phyloP scores from a whole-genome alignment of 345 rosid species.

The Lumnitzera racemosa region DNA sequence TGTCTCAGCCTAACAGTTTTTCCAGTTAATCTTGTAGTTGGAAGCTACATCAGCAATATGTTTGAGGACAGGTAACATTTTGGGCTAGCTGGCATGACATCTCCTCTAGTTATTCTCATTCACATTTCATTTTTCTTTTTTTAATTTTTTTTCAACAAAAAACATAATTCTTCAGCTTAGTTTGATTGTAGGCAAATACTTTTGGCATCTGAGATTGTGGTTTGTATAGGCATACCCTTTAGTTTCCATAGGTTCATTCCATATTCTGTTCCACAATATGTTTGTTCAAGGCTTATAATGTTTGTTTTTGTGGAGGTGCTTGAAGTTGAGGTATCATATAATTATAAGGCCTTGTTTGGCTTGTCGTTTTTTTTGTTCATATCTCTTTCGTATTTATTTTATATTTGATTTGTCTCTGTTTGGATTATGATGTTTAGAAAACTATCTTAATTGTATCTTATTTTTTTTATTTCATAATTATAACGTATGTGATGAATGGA shows the following conservation, averaged over 20 bases:
- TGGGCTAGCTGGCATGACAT: not conserved
- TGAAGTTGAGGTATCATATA: conserved; percentile 49
- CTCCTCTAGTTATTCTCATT: not conserved
- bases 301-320: conserved; percentile 96
- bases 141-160: not conserved
- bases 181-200: conserved; percentile 75
- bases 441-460: too few relatives aligned
- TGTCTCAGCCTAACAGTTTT: conserved; percentile 91
- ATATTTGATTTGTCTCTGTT: too few relatives aligned
- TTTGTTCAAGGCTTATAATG: conserved; percentile 83
- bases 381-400: too few relatives aligned
- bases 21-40: conserved; percentile 80
- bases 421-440: too few relatives aligned
- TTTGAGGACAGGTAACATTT: conserved; percentile 83
- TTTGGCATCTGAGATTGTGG: conserved; percentile 83
- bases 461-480: too few relatives aligned
- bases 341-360: too few relatives aligned
- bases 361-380: too few relatives aligned
- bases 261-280: conserved; percentile 80
- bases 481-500: too few relatives aligned
- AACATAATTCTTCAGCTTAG: not conserved
- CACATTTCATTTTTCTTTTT: too few relatives aligned
- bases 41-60: conserved; percentile 96
- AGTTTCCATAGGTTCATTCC: conserved; percentile 69
- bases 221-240: conserved; percentile 63